phyloP scores from a whole-genome alignment of 2,329 filamentous ascomycete species.

The Calonectria fujianensis region DNA sequence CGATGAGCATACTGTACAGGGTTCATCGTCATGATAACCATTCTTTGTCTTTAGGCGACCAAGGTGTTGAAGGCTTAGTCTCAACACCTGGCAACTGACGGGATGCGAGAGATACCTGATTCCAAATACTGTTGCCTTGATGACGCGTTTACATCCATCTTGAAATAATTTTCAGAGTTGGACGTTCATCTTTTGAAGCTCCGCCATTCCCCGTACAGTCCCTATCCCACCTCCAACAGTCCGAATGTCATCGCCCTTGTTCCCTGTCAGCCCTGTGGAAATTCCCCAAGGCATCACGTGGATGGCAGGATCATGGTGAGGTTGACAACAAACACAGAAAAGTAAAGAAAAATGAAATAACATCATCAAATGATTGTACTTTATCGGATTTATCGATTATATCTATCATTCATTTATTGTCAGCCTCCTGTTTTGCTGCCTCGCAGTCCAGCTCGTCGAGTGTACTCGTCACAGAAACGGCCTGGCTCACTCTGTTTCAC shows the following conservation, averaged over 20 bases:
- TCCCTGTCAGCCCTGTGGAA: constrained; percentile 27
- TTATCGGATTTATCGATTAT: not conserved
- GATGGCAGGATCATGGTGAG: not conserved
- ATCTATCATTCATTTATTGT: not conserved
- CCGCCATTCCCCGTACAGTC: not conserved
- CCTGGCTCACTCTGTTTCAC: not conserved
- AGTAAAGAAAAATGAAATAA: not conserved
- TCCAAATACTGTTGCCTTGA: not conserved
- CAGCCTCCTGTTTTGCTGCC: not conserved
- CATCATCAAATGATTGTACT: not conserved
- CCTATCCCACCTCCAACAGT: not conserved
- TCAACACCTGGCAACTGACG: not conserved
- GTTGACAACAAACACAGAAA: not conserved
- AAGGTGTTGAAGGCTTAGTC: not conserved
- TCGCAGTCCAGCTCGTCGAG: not conserved
- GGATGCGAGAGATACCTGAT: constrained; percentile 21
- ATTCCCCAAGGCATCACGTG: not conserved
- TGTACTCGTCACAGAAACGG: not conserved
- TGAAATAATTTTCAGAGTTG: not conserved
- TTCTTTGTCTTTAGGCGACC: not conserved
- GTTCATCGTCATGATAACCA: not conserved
- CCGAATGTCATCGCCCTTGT: constrained; percentile 2
- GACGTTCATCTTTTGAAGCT: not conserved
- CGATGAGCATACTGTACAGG: not conserved
- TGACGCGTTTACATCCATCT: not conserved